Conservation (phyloP, 1,284 basidiomycete genomes). For the Austroboletus niveus region DNA sequence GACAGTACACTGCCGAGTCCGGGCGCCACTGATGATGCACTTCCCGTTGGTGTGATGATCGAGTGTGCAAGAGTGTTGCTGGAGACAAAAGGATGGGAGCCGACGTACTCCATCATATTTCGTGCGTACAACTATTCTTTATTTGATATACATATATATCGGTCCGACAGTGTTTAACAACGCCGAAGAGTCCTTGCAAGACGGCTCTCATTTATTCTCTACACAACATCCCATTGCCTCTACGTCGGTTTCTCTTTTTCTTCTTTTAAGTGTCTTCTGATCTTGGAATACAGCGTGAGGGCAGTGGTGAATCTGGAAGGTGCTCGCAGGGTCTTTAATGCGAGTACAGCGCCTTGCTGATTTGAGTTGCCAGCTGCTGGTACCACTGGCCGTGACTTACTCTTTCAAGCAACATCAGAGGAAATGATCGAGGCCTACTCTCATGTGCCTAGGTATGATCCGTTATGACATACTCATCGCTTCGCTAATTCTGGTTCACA, state of each 20-base stretch:
- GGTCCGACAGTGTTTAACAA: slow-evolving; percentile 82
- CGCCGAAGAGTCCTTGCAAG: slow-evolving; percentile 93
- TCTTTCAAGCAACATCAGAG: slow-evolving; percentile 95
- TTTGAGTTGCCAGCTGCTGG: slow-evolving; percentile 66
- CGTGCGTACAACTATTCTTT: slow-evolving; percentile 44
- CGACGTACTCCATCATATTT: slow-evolving; percentile 83
- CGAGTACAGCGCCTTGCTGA: slow-evolving; percentile 4
- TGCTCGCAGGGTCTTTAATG: slow-evolving; percentile 21
- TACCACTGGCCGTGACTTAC: slow-evolving; percentile 81
- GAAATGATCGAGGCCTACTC: slow-evolving; percentile 94
- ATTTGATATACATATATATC: not conserved
- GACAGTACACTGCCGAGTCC: slow-evolving; percentile 81
- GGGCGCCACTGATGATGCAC: slow-evolving; percentile 87
- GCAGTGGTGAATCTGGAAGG: slow-evolving; percentile 93
- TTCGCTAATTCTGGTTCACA: slow-evolving; percentile 23
- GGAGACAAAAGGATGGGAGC: slow-evolving; percentile 69
- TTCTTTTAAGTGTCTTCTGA: not conserved
- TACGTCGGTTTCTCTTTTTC: slow-evolving; percentile 48
- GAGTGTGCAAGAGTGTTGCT: slow-evolving; percentile 84
- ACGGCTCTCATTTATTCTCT: slow-evolving; percentile 90
- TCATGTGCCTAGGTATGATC: slow-evolving; percentile 67
- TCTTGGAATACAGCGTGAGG: slow-evolving; percentile 55
- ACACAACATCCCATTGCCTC: slow-evolving; percentile 78
- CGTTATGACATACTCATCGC: not conserved
- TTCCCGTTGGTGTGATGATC: slow-evolving; percentile 89